Conservation (phyloP, 75 land plant genomes). For the Adiantum capillusveneris region DNA sequence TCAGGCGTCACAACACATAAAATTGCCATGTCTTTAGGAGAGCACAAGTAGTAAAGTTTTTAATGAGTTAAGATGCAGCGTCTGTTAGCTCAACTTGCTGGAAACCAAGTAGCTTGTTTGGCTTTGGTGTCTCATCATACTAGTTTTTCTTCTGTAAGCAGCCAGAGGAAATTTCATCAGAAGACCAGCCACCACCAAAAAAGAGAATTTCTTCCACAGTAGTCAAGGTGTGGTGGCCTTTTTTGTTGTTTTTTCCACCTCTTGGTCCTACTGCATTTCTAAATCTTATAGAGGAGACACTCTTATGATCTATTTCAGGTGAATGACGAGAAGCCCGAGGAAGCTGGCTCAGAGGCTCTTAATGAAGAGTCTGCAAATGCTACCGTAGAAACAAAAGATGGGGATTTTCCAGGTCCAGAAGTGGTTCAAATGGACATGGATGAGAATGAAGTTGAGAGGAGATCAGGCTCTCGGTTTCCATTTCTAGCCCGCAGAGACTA, state of each 20-base stretch:
- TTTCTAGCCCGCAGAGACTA: too few relatives aligned
- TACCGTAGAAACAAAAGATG: neutral
- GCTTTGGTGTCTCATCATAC: too few relatives aligned
- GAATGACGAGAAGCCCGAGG: slow-evolving; percentile 6
- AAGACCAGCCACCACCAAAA: slow-evolving; percentile 78
- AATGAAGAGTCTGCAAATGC: neutral
- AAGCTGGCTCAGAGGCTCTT: neutral
- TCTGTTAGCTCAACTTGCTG: too few relatives aligned
- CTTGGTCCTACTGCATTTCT: neutral
- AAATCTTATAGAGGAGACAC: neutral
- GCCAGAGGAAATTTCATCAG: slow-evolving; percentile 37
- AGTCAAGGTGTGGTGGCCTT: slow-evolving; percentile 50
- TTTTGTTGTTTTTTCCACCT: neutral
- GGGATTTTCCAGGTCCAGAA: neutral
- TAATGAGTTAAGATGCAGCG: too few relatives aligned
- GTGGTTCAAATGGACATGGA: neutral
- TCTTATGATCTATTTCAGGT: neutral
- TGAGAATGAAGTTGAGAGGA: too few relatives aligned
- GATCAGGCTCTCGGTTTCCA: too few relatives aligned
- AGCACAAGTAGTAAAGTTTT: too few relatives aligned
- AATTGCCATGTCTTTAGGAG: too few relatives aligned
- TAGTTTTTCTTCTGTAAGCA: too few relatives aligned
- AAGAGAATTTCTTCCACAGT: slow-evolving; percentile 76
- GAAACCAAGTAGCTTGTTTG: too few relatives aligned
- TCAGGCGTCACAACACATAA: neutral